Evolutionary conservation across 2,329 filamentous ascomycete genomes (phyloP), one percentile per base, ranked within the genome.

Genomic region (Didymella lethalis): DNA sequence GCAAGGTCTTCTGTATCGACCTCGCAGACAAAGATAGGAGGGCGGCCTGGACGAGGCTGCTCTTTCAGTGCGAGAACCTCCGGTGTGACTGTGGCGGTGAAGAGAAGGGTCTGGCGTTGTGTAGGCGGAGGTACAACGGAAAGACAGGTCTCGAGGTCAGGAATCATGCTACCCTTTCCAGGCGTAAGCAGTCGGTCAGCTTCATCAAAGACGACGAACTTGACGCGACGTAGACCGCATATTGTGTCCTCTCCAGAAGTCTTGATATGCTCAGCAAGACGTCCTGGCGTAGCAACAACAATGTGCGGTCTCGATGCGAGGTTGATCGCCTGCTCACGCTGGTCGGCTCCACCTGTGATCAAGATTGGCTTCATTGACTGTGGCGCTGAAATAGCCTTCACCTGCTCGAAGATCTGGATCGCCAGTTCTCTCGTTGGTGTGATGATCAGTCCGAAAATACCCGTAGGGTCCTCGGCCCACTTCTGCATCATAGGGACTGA

Each of bases 321-420:
- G 16, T 89, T 90, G 63, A 96, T 89, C 8, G 95, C 94, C 79
- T 99, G 95, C 14, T 88, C 81, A 48, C 92, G 87, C 92, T 98
- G 97, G 74, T 99, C 94, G 29, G 90, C 87, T 36, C 95, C 95
- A 49, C 95, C 95, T 0, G 92, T 98, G 41, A 99, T 85, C n/a
- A 99, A 85, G 44, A 94, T 84, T 4, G 90, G 88, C 76, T 97
- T 97, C 66, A 99, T 85, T 56, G 89, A 90, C 71, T 97, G 92
- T 0, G 91, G 90, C 4, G 93, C 88, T 2, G 92, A 94, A 54
- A 99, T 92, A 14, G 95, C 95, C 73, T 92, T 92, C 81, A 98
- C 89, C 77, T 99, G 95, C 79, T 99, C 95, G 75, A 90, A 96
- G 48, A 99, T 97, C 75, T 99, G 95, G 23, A 98, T 85, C 4